These are phyloP conservation scores for Pneumocystis murina DNA, from an alignment of 1,139 yeast genomes.

Conservation along the genomic window DNA sequence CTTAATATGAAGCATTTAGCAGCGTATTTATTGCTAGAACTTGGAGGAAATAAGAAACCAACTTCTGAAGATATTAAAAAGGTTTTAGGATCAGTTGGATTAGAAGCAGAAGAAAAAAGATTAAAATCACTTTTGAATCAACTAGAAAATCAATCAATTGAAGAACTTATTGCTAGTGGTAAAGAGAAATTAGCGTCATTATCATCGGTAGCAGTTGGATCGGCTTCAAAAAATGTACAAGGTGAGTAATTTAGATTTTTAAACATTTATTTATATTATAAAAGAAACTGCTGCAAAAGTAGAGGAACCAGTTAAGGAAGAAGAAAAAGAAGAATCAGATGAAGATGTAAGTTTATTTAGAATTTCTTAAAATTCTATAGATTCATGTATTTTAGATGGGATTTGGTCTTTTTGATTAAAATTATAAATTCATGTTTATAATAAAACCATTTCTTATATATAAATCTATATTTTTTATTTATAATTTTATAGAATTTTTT, in stretches of 20 bases:
- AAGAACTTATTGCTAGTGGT: constrained; percentile 91
- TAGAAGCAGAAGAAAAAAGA: constrained; percentile 87
- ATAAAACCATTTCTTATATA: too few species aligned
- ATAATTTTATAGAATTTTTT: too few species aligned
- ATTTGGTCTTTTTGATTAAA: constrained; percentile 30
- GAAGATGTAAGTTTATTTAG: constrained; percentile 32
- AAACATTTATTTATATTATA: constrained; percentile 45
- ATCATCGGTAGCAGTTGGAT: constrained; percentile 95
- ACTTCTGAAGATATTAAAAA: constrained; percentile 81
- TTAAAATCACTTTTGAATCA: constrained; percentile 72
- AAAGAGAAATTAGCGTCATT: constrained; percentile 87
- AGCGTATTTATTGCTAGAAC: constrained; percentile 33
- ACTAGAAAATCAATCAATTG: constrained; percentile 85
- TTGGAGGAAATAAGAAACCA: constrained; percentile 50
- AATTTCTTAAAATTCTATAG: neutral
- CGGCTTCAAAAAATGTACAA: constrained; percentile 55
- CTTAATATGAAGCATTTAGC: constrained; percentile 33
- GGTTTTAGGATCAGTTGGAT: constrained; percentile 84
- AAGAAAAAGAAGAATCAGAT: constrained; percentile 42
- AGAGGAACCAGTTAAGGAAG: constrained; percentile 45
- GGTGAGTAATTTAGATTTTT: constrained; percentile 52
- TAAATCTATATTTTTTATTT: too few species aligned
- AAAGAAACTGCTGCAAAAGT: constrained; percentile 6
- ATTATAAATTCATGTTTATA: neutral
- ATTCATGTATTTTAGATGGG: constrained; percentile 17